These are phyloP conservation scores for Candida corydali DNA, from an alignment of 805 yeast species.

Conservation along the genomic window DNA sequence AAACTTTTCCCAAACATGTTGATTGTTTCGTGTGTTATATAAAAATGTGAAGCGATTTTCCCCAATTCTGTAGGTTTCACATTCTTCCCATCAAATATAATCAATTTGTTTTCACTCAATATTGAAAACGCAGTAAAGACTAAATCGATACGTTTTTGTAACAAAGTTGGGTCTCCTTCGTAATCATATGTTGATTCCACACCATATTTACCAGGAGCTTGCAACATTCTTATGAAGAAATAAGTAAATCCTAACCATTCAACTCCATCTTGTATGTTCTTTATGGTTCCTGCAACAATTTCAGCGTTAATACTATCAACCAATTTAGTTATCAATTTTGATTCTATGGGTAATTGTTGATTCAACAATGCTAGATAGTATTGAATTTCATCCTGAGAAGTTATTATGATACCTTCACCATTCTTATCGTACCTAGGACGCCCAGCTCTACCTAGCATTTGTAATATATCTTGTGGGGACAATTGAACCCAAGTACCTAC, in stretches of 20 bases:
- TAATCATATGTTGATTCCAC: conserved; percentile 60
- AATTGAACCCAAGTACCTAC: conserved; percentile 84
- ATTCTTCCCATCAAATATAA: conserved; percentile 54
- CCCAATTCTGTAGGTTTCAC: conserved; percentile 61
- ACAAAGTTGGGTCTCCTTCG: conserved; percentile 42
- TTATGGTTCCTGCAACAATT: conserved; percentile 67
- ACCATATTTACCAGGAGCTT: conserved; percentile 69
- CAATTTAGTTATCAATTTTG: conserved; percentile 68
- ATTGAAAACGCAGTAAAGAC: conserved; percentile 70
- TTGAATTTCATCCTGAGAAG: conserved; percentile 79
- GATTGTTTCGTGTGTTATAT: conserved; percentile 74
- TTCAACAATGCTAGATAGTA: conserved; percentile 87
- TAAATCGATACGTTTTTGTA: conserved; percentile 58
- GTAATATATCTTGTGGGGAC: conserved; percentile 92
- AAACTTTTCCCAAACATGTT: conserved; percentile 58
- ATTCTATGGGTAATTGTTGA: conserved; percentile 89
- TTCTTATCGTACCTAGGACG: conserved; percentile 88
- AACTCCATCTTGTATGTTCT: conserved; percentile 59
- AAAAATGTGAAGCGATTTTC: conserved; percentile 78
- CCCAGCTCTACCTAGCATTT: conserved; percentile 98
- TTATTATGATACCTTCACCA: conserved; percentile 93
- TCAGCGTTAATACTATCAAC: conserved; percentile 86
- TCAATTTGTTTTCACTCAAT: conserved; percentile 53
- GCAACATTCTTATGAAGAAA: conserved; percentile 71
- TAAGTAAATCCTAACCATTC: conserved; percentile 81